These are phyloP conservation scores for Gillenia trifoliata DNA, from an alignment of 306 rosid genomes.

Conservation along the genomic window DNA sequence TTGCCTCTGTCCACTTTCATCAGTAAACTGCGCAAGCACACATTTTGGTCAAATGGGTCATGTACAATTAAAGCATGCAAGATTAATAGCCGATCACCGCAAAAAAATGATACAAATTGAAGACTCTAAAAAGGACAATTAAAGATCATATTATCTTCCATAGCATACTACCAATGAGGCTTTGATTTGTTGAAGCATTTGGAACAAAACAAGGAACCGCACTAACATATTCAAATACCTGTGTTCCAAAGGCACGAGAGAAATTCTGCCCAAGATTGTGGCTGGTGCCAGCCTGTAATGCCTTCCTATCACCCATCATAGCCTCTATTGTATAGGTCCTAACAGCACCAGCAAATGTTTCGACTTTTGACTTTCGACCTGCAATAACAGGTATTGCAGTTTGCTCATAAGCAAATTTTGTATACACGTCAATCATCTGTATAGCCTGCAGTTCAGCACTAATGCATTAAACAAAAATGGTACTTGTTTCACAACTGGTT, in stretches of 20 bases:
- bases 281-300: slow-evolving; percentile 97
- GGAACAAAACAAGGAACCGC: neutral
- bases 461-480: slow-evolving; percentile 13
- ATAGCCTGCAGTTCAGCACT: slow-evolving; percentile 67
- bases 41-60: slow-evolving; percentile 21
- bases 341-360: slow-evolving; percentile 94
- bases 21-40: slow-evolving; percentile 69
- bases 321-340: slow-evolving; percentile 95
- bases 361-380: slow-evolving; percentile 92
- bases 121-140: neutral
- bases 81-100: neutral
- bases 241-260: slow-evolving; percentile 90
- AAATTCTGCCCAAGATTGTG: slow-evolving; percentile 98
- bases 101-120: neutral
- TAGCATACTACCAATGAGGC: neutral
- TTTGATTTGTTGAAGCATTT: neutral
- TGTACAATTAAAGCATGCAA: slow-evolving; percentile 3
- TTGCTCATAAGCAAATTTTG: slow-evolving; percentile 85
- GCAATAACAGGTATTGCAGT: slow-evolving; percentile 91
- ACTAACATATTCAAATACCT: slow-evolving; percentile 35
- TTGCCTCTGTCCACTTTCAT: slow-evolving; percentile 79
- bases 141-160: neutral
- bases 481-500: neutral
- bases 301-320: slow-evolving; percentile 98
- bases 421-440: slow-evolving; percentile 92